A percentile compares a stretch with the other conserved stretches of the same genome.
phyloP scores from a whole-genome alignment of 192 early-diverging fungal species.

The Phlyctochytrium bullatum region DNA sequence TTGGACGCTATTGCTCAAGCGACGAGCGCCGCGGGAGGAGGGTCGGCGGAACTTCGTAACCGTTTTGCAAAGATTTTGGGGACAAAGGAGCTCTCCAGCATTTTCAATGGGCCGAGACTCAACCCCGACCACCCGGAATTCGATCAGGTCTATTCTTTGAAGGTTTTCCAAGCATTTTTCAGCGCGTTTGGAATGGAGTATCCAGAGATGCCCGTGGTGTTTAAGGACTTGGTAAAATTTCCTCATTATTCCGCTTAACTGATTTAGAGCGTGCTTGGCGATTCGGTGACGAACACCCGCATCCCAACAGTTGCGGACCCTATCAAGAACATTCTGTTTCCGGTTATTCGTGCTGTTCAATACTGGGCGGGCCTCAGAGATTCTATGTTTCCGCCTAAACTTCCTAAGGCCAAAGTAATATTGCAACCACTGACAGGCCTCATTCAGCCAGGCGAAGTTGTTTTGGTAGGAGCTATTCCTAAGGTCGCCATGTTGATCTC shows the following conservation, averaged over 20 bases:
- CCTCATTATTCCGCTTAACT: not conserved
- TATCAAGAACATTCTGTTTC: slow-evolving; percentile 1
- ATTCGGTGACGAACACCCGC: slow-evolving; percentile 7
- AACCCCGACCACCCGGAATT: slow-evolving; percentile 14
- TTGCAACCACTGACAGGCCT: slow-evolving; percentile 62
- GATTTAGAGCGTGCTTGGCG: slow-evolving; percentile 11
- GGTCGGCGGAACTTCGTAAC: too few species aligned
- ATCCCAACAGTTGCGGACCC: slow-evolving; percentile 18
- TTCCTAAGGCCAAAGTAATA: slow-evolving; percentile 36
- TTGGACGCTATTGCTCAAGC: too few species aligned
- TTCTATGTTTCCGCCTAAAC: slow-evolving; percentile 14
- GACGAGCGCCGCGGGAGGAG: too few species aligned
- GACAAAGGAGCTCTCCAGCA: not conserved
- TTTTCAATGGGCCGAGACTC: slow-evolving; percentile 14
- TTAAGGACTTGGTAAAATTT: slow-evolving; percentile 14
- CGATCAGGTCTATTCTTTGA: not conserved
- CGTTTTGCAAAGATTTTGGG: too few species aligned
- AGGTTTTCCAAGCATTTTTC: slow-evolving; percentile 3
- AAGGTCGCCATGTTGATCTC: slow-evolving; percentile 62
- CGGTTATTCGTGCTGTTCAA: slow-evolving; percentile 5
- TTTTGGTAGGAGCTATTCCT: slow-evolving; percentile 51
- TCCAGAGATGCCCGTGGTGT: slow-evolving; percentile 21
- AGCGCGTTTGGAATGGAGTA: slow-evolving; percentile 16
- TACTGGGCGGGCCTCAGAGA: slow-evolving; percentile 10
- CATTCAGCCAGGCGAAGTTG: slow-evolving; percentile 64